Evolutionary conservation across 371 early-diverging fungal genomes (phyloP).

Genomic region (Parasitella parasitica): DNA sequence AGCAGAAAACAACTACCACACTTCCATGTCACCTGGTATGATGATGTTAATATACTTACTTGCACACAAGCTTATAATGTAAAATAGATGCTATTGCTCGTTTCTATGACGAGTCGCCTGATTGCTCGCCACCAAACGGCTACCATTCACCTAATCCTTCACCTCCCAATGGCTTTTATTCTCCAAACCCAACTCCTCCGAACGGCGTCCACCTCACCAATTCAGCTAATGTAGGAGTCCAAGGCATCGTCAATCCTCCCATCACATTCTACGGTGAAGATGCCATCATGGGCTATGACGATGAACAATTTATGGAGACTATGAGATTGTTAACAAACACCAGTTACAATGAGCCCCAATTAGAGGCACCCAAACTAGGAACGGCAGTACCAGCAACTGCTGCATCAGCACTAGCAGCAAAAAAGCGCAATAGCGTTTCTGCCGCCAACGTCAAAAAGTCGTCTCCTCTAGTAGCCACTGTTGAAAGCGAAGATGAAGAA

Average conservation of each 20-base stretch:
- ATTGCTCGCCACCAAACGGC: constrained; percentile 26
- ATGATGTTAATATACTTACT: not conserved
- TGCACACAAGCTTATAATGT: not conserved
- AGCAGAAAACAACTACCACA: constrained; percentile 18
- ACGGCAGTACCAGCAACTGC: not conserved
- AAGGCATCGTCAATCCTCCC: constrained; percentile 23
- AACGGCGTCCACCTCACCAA: constrained; percentile 12
- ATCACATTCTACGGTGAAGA: constrained; percentile 20
- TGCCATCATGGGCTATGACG: constrained; percentile 7
- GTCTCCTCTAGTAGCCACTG: not conserved
- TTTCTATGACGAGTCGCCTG: constrained; percentile 25
- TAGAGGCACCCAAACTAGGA: not conserved
- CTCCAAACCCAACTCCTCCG: constrained; percentile 28
- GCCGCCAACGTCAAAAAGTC: not conserved
- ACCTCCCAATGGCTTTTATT: constrained; percentile 22
- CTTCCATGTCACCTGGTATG: constrained; percentile 23
- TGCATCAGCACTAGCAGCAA: not conserved
- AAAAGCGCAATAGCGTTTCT: not conserved
- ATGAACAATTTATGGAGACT: constrained; percentile 25
- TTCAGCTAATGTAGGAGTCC: constrained; percentile 1
- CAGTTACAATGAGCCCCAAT: not conserved
- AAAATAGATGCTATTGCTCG: constrained; percentile 27
- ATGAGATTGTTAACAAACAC: constrained; percentile 13
- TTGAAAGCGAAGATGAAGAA: not conserved
- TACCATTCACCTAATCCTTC: constrained; percentile 28